Base-by-base conservation (phyloP, 75 land plant species). In the Selaginella tamariscina region DNA sequence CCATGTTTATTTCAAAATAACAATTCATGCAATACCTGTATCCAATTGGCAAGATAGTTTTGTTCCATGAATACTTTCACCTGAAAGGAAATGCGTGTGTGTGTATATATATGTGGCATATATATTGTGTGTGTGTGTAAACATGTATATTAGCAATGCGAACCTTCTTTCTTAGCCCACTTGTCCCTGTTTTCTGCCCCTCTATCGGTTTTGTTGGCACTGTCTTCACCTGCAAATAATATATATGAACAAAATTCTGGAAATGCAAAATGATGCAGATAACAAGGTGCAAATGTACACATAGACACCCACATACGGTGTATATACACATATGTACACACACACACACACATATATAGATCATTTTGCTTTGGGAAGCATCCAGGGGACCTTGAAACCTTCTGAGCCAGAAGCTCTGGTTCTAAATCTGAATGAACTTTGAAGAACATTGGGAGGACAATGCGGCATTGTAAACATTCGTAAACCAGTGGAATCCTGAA, bases 121-220 rank as follows among this genome's bases (percentile, higher is more conserved):
- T n/a, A n/a, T n/a, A n/a, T n/a, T n/a, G n/a, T n/a, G n/a, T n/a
- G n/a, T n/a, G n/a, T n/a, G n/a, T n/a, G n/a, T n/a, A n/a, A n/a
- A n/a, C n/a, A n/a, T n/a, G n/a, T n/a, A n/a, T n/a, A n/a, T n/a
- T n/a, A n/a, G n/a, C n/a, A n/a, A n/a, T n/a, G n/a, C n/a, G n/a
- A n/a, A n/a, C 93, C 83, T 88, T 92, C 81, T 92, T 92, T 29
- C 97, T 69, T 2, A 92, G 76, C 0, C 97, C 97, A 55, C 97
- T 92, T 0, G 97, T 92, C 64, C 97, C 97, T 29, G 97, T 92
- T 82, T 92, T 92, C 71, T 92, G 97, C 2, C 97, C 97, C 65
- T 92, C 97, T 1, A 88, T 72, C 2, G 97, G 89, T 69, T 79
- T 88, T 0, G 97, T 92, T 0, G 97, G 86, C 8, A 88, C 70